A percentile compares a stretch with the other conserved stretches of the same genome.
phyloP scores from a whole-genome alignment of 2,329 filamentous ascomycete species.

The Gnomoniopsis smithogilvyi region DNA sequence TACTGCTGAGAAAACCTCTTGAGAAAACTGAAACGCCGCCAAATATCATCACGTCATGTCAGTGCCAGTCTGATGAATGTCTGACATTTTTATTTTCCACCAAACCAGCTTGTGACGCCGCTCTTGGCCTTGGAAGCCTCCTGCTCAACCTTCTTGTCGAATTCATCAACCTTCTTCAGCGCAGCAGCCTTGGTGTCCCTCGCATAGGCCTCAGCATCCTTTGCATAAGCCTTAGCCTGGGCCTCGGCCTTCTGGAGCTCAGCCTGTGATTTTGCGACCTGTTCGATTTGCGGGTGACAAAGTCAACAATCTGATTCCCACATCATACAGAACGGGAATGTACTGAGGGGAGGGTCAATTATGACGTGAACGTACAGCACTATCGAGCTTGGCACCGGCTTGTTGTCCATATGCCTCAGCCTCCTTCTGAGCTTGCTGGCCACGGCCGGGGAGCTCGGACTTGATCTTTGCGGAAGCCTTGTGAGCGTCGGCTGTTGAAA shows the following conservation, averaged over 20 bases:
- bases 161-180: constrained; percentile 73
- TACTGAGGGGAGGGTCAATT: neutral
- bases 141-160: constrained; percentile 79
- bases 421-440: constrained; percentile 62
- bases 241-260: constrained; percentile 61
- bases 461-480: constrained; percentile 64
- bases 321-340: no score
- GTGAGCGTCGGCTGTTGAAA: constrained; percentile 67
- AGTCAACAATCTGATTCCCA: constrained; percentile 17
- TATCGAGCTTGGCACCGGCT: constrained; percentile 65
- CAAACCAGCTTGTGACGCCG: constrained; percentile 83
- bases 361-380: constrained; percentile 52
- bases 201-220: constrained; percentile 58
- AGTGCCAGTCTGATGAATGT: neutral
- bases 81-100: constrained; percentile 45
- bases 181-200: constrained; percentile 63
- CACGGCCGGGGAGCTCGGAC: constrained; percentile 60
- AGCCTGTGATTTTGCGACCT: constrained; percentile 62
- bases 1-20: neutral
- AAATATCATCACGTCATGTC: neutral
- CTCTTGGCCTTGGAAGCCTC: constrained; percentile 79
- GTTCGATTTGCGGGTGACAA: constrained; percentile 31
- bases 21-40: constrained; percentile 4
- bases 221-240: constrained; percentile 55
- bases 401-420: constrained; percentile 59